These are phyloP conservation scores for Psilocybe mexicana DNA, from an alignment of 1,284 basidiomycete genomes.

Conservation along the genomic window DNA sequence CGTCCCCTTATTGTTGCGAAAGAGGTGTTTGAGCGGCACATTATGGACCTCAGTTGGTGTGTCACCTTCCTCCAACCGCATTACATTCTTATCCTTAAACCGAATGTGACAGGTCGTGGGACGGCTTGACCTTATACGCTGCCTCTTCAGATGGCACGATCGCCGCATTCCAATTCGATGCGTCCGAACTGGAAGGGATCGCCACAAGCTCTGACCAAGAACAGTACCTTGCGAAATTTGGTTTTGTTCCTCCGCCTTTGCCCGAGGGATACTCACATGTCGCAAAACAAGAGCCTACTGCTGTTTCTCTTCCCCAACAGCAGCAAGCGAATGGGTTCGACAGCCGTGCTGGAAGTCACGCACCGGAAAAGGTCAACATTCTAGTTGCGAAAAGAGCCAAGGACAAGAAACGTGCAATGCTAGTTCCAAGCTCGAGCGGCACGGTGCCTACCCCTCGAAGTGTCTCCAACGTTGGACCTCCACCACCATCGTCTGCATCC, in stretches of 20 bases:
- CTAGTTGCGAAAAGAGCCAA: conserved; percentile 70
- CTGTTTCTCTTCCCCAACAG: conserved; percentile 21
- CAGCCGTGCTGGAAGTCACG: conserved; percentile 29
- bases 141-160: conserved; percentile 96
- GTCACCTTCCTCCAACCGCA: conserved; percentile 23
- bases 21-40: conserved; percentile 92
- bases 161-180: conserved; percentile 82
- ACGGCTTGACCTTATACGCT: conserved; percentile 91
- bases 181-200: conserved; percentile 82
- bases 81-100: conserved; percentile 10
- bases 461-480: conserved; percentile 9
- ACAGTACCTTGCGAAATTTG: conserved; percentile 79
- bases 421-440: conserved; percentile 40
- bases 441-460: conserved; percentile 27
- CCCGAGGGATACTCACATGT: conserved; percentile 69
- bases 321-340: conserved; percentile 53
- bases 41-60: conserved; percentile 95
- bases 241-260: conserved; percentile 63
- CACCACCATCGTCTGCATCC: conserved; percentile 2
- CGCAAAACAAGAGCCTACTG: conserved; percentile 34
- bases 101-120: conserved; percentile 67
- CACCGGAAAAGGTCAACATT: conserved; percentile 61
- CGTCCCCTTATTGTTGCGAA: conserved; percentile 90
- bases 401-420: conserved; percentile 68
- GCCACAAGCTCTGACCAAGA: conserved; percentile 75